Conservation (phyloP, 345 rosid genomes). For the Iberis pinnata region DNA sequence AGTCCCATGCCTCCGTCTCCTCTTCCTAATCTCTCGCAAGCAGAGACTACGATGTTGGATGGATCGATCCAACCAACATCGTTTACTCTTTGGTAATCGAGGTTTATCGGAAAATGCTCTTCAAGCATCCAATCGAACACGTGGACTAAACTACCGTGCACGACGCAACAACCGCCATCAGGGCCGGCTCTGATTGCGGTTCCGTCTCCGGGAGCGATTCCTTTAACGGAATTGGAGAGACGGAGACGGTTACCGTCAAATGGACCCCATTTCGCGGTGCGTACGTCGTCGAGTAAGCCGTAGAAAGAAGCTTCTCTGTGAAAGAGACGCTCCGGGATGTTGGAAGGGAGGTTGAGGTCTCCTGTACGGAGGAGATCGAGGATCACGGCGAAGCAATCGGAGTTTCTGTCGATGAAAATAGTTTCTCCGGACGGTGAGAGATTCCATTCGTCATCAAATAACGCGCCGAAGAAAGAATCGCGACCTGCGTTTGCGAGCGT, state of each 20-base stretch:
- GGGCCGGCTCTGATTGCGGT: slow-evolving; percentile 93
- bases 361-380: slow-evolving; percentile 99
- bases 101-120: slow-evolving; percentile 66
- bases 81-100: slow-evolving; percentile 85
- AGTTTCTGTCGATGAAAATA: slow-evolving; percentile 73
- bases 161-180: slow-evolving; percentile 90
- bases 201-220: slow-evolving; percentile 94
- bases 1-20: slow-evolving; percentile 96
- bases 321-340: slow-evolving; percentile 62
- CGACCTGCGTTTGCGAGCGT: slow-evolving; percentile 92
- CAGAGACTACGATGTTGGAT: slow-evolving; percentile 54
- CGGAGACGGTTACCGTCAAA: slow-evolving; percentile 79
- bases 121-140: slow-evolving; percentile 88
- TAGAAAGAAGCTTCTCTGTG: slow-evolving; percentile 77
- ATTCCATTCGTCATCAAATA: slow-evolving; percentile 78
- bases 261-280: slow-evolving; percentile 72
- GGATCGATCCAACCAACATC: slow-evolving; percentile 77
- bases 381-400: slow-evolving; percentile 81
- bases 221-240: slow-evolving; percentile 45
- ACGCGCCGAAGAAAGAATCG: slow-evolving; percentile 75
- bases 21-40: slow-evolving; percentile 72
- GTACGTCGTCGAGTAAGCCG: slow-evolving; percentile 67
- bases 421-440: slow-evolving; percentile 33
- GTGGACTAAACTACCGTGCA: slow-evolving; percentile 84
- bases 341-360: slow-evolving; percentile 64